phyloP scores from a whole-genome alignment of 441 rosid species.

The Macaranga tanarius region DNA sequence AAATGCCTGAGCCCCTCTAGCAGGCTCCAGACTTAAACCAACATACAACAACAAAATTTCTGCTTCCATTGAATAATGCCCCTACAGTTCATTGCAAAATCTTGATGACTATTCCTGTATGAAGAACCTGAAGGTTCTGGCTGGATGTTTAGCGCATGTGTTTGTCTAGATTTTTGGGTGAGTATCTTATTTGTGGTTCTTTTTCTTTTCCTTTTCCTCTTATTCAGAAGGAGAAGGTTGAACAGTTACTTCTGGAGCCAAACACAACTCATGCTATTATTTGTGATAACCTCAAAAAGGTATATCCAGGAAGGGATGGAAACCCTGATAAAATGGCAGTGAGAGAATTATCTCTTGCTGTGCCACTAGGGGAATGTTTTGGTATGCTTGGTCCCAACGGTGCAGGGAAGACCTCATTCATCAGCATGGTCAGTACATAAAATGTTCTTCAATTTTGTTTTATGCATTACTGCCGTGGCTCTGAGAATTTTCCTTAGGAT shows the following conservation, averaged over 20 bases:
- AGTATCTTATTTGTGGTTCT: not conserved
- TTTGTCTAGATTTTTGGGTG: not conserved
- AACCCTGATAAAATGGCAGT: slow-evolving; percentile 79
- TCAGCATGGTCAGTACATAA: slow-evolving; percentile 64
- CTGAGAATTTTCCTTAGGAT: not conserved
- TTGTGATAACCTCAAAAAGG: slow-evolving; percentile 67
- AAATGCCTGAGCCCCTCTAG: too few species aligned
- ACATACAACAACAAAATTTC: too few species aligned
- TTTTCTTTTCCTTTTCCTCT: slow-evolving; percentile 6
- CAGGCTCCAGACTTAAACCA: too few species aligned
- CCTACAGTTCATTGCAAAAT: too few species aligned
- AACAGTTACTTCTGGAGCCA: slow-evolving; percentile 58
- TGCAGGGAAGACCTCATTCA: slow-evolving; percentile 93
- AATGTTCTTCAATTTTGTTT: not conserved
- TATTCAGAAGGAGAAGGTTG: slow-evolving; percentile 79
- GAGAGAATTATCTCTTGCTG: slow-evolving; percentile 72
- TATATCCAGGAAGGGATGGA: slow-evolving; percentile 81
- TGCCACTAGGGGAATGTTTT: slow-evolving; percentile 84
- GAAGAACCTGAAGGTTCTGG: not conserved
- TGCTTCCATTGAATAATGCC: too few species aligned
- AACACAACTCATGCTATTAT: slow-evolving; percentile 45
- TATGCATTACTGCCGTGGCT: not conserved
- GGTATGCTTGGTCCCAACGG: slow-evolving; percentile 98
- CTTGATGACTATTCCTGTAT: not conserved
- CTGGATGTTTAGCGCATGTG: not conserved